A percentile compares a stretch with the other conserved stretches of the same genome.
These are phyloP conservation scores for Fusarium pininemorale DNA, from an alignment of 2,329 filamentous ascomycete genomes.

Conservation along the genomic window DNA sequence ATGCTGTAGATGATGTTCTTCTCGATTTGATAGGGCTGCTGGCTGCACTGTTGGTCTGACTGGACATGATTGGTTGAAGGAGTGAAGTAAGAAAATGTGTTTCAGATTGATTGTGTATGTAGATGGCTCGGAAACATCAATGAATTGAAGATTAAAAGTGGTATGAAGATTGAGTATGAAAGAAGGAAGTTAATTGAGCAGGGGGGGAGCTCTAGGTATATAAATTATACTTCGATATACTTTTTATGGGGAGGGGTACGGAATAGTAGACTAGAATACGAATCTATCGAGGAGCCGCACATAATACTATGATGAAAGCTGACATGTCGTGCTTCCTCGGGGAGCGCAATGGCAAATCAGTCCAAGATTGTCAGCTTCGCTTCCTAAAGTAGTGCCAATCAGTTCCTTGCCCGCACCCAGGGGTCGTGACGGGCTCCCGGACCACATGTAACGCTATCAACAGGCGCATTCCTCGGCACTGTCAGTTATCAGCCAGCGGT, in stretches of 20 bases:
- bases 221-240: constrained; percentile 18
- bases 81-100: neutral
- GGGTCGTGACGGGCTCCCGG: constrained; percentile 16
- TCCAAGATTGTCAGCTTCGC: constrained; percentile 37
- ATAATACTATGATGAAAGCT: constrained; percentile 29
- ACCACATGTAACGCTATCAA: constrained; percentile 31
- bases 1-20: constrained; percentile 30
- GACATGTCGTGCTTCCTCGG: constrained; percentile 29
- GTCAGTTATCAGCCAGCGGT: constrained; percentile 12
- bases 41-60: constrained; percentile 5
- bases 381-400: constrained; percentile 37
- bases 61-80: constrained; percentile 23
- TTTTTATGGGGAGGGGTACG: constrained; percentile 17
- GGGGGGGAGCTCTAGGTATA: constrained; percentile 14
- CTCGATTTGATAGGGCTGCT: constrained; percentile 24
- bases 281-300: constrained; percentile 21
- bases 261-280: neutral
- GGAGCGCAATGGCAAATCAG: constrained; percentile 20
- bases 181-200: constrained; percentile 1
- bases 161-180: neutral
- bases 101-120: neutral
- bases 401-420: constrained; percentile 24
- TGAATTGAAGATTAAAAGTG: constrained; percentile 2
- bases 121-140: neutral
- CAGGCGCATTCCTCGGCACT: constrained; percentile 23